Evolutionary conservation across 2,329 filamentous ascomycete species (phyloP).

Genomic region (Lojkania enalia): DNA sequence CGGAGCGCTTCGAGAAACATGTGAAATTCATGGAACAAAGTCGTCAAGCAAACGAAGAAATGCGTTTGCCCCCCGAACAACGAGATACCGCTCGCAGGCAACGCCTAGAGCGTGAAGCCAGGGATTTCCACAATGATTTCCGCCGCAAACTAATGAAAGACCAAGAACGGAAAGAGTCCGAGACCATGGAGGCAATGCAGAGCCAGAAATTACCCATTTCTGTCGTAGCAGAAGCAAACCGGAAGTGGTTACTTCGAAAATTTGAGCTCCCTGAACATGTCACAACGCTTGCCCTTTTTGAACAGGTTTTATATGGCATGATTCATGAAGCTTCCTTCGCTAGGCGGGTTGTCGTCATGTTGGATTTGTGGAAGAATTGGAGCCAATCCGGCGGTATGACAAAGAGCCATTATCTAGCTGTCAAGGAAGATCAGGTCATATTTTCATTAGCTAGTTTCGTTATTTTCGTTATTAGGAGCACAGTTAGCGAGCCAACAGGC

Average conservation of each 20-base stretch:
- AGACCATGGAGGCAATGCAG: slow-evolving; percentile 25
- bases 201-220: slow-evolving; percentile 23
- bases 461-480: slow-evolving; percentile 20
- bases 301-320: slow-evolving; percentile 27
- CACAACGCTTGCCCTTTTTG: slow-evolving; percentile 16
- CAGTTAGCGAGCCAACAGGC: slow-evolving; percentile 22
- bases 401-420: slow-evolving; percentile 27
- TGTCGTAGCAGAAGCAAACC: slow-evolving; percentile 21
- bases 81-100: slow-evolving; percentile 20
- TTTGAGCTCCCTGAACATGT: slow-evolving; percentile 10
- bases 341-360: slow-evolving; percentile 18
- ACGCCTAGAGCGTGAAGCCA: slow-evolving; percentile 17
- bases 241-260: slow-evolving; percentile 19
- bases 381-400: slow-evolving; percentile 29
- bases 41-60: slow-evolving; percentile 21
- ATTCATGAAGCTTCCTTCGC: slow-evolving; percentile 21
- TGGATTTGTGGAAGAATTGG: slow-evolving; percentile 34
- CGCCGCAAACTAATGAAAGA: slow-evolving; percentile 15
- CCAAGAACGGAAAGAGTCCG: slow-evolving; percentile 20
- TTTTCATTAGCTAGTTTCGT: slow-evolving; percentile 29
- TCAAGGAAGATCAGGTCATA: slow-evolving; percentile 24
- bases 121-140: slow-evolving; percentile 25
- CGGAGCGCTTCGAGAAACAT: slow-evolving; percentile 24
- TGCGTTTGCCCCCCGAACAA: slow-evolving; percentile 21
- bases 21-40: slow-evolving; percentile 23